These are phyloP conservation scores for Trichoderma reesei DNA, from an alignment of 495 filamentous ascomycete species.

Conservation along the genomic window DNA sequence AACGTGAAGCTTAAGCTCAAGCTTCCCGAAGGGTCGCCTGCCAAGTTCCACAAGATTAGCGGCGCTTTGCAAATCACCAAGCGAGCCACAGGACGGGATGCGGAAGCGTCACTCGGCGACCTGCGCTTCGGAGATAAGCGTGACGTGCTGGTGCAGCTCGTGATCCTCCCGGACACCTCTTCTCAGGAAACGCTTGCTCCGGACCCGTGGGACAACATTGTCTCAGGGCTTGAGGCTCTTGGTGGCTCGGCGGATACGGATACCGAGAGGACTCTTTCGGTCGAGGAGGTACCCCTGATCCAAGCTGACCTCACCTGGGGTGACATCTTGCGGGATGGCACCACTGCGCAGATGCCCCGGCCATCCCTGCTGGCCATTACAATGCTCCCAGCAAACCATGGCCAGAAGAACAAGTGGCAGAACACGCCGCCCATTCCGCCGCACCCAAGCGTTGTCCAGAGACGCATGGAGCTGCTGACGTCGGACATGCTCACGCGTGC, in stretches of 20 bases:
- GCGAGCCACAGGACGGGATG: slow-evolving; percentile 91
- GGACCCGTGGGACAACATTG: slow-evolving; percentile 93
- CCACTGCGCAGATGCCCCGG: slow-evolving; percentile 75
- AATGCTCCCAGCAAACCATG: slow-evolving; percentile 72
- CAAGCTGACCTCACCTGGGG: slow-evolving; percentile 92
- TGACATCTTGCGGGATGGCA: slow-evolving; percentile 87
- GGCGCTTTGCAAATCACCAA: slow-evolving; percentile 95
- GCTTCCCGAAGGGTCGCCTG: slow-evolving; percentile 90
- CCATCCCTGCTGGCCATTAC: slow-evolving; percentile 95
- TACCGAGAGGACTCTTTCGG: slow-evolving; percentile 70
- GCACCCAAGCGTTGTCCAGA: slow-evolving; percentile 89
- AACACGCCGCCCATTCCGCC: slow-evolving; percentile 84
- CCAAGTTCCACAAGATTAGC: slow-evolving; percentile 97
- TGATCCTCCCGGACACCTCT: slow-evolving; percentile 80
- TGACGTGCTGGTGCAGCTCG: slow-evolving; percentile 90
- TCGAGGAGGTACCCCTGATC: slow-evolving; percentile 92
- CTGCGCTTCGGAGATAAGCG: slow-evolving; percentile 95
- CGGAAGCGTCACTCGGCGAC: slow-evolving; percentile 87
- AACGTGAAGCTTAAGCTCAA: slow-evolving; percentile 95
- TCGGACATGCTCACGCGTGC: slow-evolving; percentile 97
- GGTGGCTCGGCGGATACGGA: slow-evolving; percentile 86
- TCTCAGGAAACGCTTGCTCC: slow-evolving; percentile 82
- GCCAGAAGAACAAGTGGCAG: slow-evolving; percentile 51
- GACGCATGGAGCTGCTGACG: slow-evolving; percentile 94
- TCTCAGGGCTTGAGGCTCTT: slow-evolving; percentile 89